Percentiles rank a stretch among this genome's conserved stretches.
Conservation (phyloP, 164 flowering plant species). For the Chimonanthus salicifolius region DNA sequence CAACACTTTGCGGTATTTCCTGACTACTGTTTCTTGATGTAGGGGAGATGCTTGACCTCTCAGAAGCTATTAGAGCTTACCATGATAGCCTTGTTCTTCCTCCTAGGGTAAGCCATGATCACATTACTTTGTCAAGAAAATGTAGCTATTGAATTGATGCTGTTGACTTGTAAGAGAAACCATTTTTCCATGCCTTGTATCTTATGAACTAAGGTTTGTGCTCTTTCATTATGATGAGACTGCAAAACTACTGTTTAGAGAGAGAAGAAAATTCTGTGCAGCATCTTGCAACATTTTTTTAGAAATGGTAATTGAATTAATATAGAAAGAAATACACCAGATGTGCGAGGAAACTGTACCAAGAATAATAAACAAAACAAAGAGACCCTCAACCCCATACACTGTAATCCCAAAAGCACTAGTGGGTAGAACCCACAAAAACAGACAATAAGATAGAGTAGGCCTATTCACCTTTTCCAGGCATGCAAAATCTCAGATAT, state of each 20-base stretch:
- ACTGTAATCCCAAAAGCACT: no score
- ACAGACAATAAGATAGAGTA: neutral
- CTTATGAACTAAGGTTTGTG: neutral
- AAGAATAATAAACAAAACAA: no score
- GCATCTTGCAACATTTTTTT: neutral
- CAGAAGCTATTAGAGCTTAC: slow-evolving; percentile 93
- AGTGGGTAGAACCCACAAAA: no score
- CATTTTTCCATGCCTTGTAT: no score
- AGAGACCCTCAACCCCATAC: no score
- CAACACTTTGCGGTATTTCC: neutral
- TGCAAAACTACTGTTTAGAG: neutral
- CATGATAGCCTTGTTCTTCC: slow-evolving; percentile 74
- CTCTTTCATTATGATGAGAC: neutral
- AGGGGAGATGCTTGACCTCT: slow-evolving; percentile 93
- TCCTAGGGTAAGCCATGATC: slow-evolving; percentile 42
- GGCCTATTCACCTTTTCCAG: neutral
- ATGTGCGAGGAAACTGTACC: no score
- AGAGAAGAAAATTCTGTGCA: neutral
- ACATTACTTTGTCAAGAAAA: neutral
- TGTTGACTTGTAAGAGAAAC: neutral
- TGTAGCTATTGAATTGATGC: neutral
- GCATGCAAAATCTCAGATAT: no score
- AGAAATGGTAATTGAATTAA: no score
- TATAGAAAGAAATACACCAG: no score
- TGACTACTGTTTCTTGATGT: slow-evolving; percentile 9